Evolutionary conservation across 83 land plant species (phyloP), one percentile per base, ranked within the genome.

Genomic region (Picea engelmannii): DNA sequence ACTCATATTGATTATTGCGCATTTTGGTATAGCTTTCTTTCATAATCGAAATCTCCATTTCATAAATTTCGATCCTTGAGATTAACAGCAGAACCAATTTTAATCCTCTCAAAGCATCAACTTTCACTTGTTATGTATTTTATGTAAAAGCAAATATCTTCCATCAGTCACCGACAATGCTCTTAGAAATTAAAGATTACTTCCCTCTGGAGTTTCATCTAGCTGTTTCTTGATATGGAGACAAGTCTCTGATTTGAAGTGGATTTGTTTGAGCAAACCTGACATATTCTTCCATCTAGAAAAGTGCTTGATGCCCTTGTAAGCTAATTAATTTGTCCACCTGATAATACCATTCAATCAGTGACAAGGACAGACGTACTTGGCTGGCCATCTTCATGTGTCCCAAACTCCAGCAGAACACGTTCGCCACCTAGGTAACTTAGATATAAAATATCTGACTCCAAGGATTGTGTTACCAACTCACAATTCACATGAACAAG

Each of bases 171-270:
- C 44, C 38, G 35, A 18, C 71, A 68, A 68, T 16, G 71, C 31
- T 7, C 40, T 35, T 15, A 68, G 18, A 1, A 68, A 68, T 31
- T 68, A n/a, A 68, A 68, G 16, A 35, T 68, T 68, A 15, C 6
- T 4, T 27, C 35, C 38, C 16, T 68, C 44, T 68, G 44, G 8
- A 35, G 38, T 2, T 68, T 31, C 6, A 5, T 5, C 16, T 7
- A 67, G 71, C 16, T 4, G 5, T 67, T 67, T 67, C 55, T 49
- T 49, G 42, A 67, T 68, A 27, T 18, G n/a, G 31, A 15, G 17
- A 13, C 18, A 68, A 68, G 15, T 68, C 42, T 68, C 44, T 35
- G 44, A 68, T 68, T 68, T 68, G 71, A 35, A 68, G 71, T 68
- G 15, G 8, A 35, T 68, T 40, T 68, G 42, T 15, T 68, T 1